A percentile compares a stretch with the other conserved stretches of the same genome.
Evolutionary conservation across 1,284 basidiomycete genomes (phyloP).

Genomic region (Ustilago esculenta): DNA sequence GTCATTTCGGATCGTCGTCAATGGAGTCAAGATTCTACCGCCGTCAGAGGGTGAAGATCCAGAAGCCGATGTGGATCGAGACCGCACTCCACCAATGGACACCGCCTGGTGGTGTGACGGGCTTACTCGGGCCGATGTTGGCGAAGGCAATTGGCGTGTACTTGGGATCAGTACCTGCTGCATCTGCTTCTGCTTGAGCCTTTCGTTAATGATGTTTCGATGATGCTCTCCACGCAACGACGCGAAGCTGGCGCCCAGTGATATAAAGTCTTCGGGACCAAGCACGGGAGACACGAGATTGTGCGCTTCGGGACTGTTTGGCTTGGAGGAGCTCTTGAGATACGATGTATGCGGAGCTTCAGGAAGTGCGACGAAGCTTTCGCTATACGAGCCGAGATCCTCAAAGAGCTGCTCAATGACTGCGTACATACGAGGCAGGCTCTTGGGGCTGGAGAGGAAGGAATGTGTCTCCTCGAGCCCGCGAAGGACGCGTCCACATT

Average conservation of each 20-base stretch:
- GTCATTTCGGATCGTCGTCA: slow-evolving; percentile 17
- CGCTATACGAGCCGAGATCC: slow-evolving; percentile 88
- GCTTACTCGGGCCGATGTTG: background rate
- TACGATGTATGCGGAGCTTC: slow-evolving; percentile 55
- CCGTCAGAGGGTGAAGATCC: slow-evolving; percentile 14
- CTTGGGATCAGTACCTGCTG: slow-evolving; percentile 11
- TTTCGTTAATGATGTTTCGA: slow-evolving; percentile 37
- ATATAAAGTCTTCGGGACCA: slow-evolving; percentile 34
- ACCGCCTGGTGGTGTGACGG: background rate
- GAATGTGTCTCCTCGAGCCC: slow-evolving; percentile 89
- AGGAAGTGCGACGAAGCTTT: slow-evolving; percentile 64
- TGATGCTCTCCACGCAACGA: slow-evolving; percentile 36
- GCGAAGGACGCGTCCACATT: slow-evolving; percentile 87
- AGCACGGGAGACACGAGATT: slow-evolving; percentile 21
- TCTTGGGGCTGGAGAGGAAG: slow-evolving; percentile 81
- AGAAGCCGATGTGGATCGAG: slow-evolving; percentile 19
- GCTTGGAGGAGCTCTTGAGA: slow-evolving; percentile 30
- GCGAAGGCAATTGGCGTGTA: background rate
- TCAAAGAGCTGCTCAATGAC: slow-evolving; percentile 97
- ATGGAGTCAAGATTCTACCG: slow-evolving; percentile 12
- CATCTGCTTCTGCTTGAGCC: slow-evolving; percentile 34
- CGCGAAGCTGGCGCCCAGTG: slow-evolving; percentile 32
- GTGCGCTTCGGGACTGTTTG: slow-evolving; percentile 20
- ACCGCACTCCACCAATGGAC: slow-evolving; percentile 7
- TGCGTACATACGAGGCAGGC: slow-evolving; percentile 78